Conservation (phyloP, 208 protist genomes). For the Trypanosoma grayi region DNA sequence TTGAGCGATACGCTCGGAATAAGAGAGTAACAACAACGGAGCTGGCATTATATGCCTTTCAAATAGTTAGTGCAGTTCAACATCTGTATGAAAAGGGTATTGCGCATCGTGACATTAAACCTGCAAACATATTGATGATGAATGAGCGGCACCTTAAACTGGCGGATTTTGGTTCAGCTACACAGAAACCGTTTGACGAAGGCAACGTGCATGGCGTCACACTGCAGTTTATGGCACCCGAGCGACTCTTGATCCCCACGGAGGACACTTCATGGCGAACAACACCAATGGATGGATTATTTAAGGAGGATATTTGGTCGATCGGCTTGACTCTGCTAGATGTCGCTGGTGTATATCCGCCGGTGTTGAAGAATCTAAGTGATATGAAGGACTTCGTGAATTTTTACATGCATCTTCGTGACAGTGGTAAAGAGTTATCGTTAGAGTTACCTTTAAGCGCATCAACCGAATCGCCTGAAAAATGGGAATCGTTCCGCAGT, state of each 20-base stretch:
- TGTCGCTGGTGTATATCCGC: slow-evolving; percentile 17
- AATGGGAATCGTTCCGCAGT: slow-evolving; percentile 21
- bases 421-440: slow-evolving; percentile 14
- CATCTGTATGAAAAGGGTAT: slow-evolving; percentile 57
- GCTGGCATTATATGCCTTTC: slow-evolving; percentile 26
- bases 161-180: slow-evolving; percentile 69
- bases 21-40: slow-evolving; percentile 12
- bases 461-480: not conserved
- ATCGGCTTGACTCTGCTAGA: slow-evolving; percentile 30
- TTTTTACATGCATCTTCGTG: slow-evolving; percentile 24
- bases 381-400: slow-evolving; percentile 20
- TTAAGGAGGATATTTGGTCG: slow-evolving; percentile 50
- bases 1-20: slow-evolving; percentile 15
- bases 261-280: slow-evolving; percentile 27
- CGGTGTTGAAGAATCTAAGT: slow-evolving; percentile 3
- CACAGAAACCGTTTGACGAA: slow-evolving; percentile 18
- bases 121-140: slow-evolving; percentile 91
- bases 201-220: slow-evolving; percentile 43
- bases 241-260: slow-evolving; percentile 42
- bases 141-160: slow-evolving; percentile 41
- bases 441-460: slow-evolving; percentile 7
- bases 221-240: slow-evolving; percentile 59
- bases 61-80: slow-evolving; percentile 40
- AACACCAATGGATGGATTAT: slow-evolving; percentile 47
- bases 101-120: slow-evolving; percentile 93